A percentile compares a stretch with the other conserved stretches of the same genome.
Evolutionary conservation across 2,329 filamentous ascomycete species (phyloP).

Genomic region (Exophiala calicioides): DNA sequence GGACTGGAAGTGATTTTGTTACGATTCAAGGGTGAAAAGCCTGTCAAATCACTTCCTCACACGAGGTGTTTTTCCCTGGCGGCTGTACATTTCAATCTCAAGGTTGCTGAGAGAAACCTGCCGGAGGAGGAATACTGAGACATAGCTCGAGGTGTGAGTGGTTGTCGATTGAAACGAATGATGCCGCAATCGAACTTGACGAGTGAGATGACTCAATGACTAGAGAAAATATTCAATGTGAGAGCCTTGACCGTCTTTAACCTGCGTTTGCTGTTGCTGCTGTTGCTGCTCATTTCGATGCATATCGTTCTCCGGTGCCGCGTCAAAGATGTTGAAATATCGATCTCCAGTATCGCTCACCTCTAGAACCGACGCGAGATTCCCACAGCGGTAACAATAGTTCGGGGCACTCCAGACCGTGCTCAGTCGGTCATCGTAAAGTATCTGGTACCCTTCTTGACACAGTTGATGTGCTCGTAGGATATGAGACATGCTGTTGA

Average conservation of each 20-base stretch:
- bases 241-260: constrained; percentile 69
- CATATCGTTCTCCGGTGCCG: constrained; percentile 90
- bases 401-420: constrained; percentile 99
- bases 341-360: constrained; percentile 90
- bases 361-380: constrained; percentile 94
- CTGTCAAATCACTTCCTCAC: too few species aligned
- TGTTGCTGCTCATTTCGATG: constrained; percentile 80
- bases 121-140: not conserved
- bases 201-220: constrained; percentile 9
- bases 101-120: not conserved
- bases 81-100: constrained; percentile 2
- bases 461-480: constrained; percentile 97
- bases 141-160: too few species aligned
- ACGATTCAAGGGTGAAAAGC: too few species aligned
- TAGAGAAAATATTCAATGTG: constrained; percentile 69
- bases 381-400: constrained; percentile 93
- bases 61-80: too few species aligned
- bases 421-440: constrained; percentile 91
- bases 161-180: too few species aligned
- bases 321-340: constrained; percentile 97
- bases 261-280: constrained; percentile 51
- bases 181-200: constrained; percentile 1
- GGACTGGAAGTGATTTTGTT: constrained; percentile 68
- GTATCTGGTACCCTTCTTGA: constrained; percentile 94
- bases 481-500: constrained; percentile 98